A percentile compares a stretch with the other conserved stretches of the same genome.
Conservation (phyloP, 202 grass and related monocot species). For the Sporobolus alterniflorus region DNA sequence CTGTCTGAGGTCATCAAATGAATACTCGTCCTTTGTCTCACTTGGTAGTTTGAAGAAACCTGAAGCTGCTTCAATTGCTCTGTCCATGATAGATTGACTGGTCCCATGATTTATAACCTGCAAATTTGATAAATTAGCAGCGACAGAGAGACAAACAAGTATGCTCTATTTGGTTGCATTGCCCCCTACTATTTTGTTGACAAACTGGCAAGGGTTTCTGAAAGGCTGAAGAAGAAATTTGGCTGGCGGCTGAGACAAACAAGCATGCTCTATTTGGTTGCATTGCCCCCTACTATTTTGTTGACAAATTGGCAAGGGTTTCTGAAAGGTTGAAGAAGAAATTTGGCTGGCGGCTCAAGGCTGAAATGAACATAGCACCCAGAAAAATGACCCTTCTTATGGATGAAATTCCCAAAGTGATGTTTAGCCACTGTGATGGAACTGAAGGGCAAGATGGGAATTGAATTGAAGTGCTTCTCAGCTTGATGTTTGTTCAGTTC, state of each 20-base stretch:
- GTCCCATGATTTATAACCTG: constrained; percentile 88
- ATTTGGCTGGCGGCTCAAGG: background rate
- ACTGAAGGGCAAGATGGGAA: constrained; percentile 17
- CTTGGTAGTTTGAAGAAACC: constrained; percentile 64
- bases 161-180: constrained; percentile 5
- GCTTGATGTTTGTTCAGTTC: constrained; percentile 10
- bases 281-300: background rate
- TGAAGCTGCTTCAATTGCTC: constrained; percentile 62
- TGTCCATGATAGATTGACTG: constrained; percentile 56
- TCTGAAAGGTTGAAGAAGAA: background rate
- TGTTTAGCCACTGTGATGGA: constrained; percentile 2
- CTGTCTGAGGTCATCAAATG: constrained; percentile 55
- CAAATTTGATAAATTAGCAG: constrained; percentile 4
- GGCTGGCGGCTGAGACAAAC: too few relatives aligned
- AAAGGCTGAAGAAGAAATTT: background rate
- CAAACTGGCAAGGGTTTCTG: background rate
- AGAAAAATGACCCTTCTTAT: constrained; percentile 6
- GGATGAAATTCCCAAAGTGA: background rate
- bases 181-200: constrained; percentile 1
- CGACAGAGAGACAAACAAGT: background rate
- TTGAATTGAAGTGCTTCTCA: background rate
- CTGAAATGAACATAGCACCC: background rate
- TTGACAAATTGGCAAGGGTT: background rate
- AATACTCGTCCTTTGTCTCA: constrained; percentile 55
- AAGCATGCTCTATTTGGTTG: constrained; percentile 6